These are phyloP conservation scores for Peronospora destructor DNA, from an alignment of 352 stramenopile genomes.

Conservation along the genomic window DNA sequence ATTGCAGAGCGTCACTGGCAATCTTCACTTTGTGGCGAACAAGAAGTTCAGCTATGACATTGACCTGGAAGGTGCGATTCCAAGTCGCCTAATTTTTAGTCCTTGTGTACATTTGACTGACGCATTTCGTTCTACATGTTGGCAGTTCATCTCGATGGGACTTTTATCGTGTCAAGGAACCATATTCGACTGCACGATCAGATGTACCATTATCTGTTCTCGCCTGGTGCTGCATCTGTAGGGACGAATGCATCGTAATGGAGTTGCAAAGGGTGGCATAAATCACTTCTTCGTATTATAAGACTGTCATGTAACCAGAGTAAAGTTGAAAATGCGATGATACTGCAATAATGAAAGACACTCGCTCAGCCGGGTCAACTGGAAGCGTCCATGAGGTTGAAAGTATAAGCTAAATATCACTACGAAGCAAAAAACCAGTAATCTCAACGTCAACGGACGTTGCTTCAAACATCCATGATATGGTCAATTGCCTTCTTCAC, in stretches of 20 bases:
- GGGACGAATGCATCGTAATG: conserved; percentile 5
- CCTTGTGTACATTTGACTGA: conserved; percentile 1
- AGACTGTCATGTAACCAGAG: too few species aligned
- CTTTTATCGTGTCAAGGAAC: conserved; percentile 75
- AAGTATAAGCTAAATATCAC: conserved; percentile 29
- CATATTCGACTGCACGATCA: conserved; percentile 90
- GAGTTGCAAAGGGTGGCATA: conserved; percentile 11
- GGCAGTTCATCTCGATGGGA: conserved; percentile 85
- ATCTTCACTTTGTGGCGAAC: conserved; percentile 90
- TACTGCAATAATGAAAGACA: too few species aligned
- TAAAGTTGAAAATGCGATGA: too few species aligned
- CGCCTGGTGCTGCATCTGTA: conserved; percentile 18
- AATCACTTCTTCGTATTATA: too few species aligned
- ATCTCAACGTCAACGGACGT: background rate
- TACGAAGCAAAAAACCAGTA: background rate
- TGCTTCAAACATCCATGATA: conserved; percentile 51
- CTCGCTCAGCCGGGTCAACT: background rate
- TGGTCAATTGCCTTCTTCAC: conserved; percentile 64
- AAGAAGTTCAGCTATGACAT: conserved; percentile 96
- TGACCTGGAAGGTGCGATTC: conserved; percentile 60
- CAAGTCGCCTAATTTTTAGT: background rate
- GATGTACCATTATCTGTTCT: conserved; percentile 92
- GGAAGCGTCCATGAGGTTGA: conserved; percentile 5
- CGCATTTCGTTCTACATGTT: conserved; percentile 6
- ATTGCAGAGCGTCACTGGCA: conserved; percentile 83